Base-by-base conservation (phyloP, 345 rosid species). In the Tarenaya hassleriana region DNA sequence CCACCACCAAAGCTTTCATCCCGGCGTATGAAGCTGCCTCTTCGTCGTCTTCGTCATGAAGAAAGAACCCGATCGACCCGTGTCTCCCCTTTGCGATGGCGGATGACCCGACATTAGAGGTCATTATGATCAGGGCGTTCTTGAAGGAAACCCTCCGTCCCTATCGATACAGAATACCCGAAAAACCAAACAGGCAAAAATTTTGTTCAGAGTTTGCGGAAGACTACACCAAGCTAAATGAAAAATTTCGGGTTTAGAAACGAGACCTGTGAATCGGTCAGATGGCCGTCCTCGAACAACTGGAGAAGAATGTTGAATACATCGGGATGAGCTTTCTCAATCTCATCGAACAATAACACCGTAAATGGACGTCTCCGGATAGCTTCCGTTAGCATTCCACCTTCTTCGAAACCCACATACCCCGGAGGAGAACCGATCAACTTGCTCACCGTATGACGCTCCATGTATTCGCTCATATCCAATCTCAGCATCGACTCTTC, bases 391-490 rank as follows among this genome's bases (percentile, higher is more conserved):
- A 92, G 84, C 69, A 76, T 70, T 63, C 96, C 98, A 10, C 95
- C 98, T 67, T 88, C 95, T 65, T 83, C 98, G 64, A 69, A 83
- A 37, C 96, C 96, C 48, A 85, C 82, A 63, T 92, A 92, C 58
- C 98, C 98, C 0, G 96, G 96, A 37, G 98, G 98, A 47, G 96
- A 75, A 29, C 98, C 98, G 42, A 92, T 83, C 68, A 92, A 62
- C 70, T 92, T 92, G 75, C 96, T 92, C 52, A 92, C 95, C 4
- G 94, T 79, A 69, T 83, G 95, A 32, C 96, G 88, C 80, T 92
- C 98, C 98, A 92, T 92, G 64, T 83, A 92, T 70, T 92, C 98
- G 51, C 98, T 92, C 98, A 92, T 92, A 81, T 92, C 98, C 75
- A 92, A 62, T 70, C 98, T 79, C 67, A 92, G 73, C 94, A 92